phyloP scores from a whole-genome alignment of 768 basidiomycete genomes.

The Suillus discolor region DNA sequence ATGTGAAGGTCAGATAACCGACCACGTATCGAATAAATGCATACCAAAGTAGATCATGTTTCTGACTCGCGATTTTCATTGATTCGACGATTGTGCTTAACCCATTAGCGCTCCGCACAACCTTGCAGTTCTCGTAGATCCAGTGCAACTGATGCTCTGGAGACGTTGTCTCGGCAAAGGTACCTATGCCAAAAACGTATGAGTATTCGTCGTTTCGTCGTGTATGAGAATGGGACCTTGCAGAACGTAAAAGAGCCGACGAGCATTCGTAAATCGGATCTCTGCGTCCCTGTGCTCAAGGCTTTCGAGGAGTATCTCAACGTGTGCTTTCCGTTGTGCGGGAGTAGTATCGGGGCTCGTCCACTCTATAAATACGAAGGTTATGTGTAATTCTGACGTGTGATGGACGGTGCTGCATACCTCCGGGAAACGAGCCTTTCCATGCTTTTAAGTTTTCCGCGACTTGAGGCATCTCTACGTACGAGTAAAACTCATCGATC shows the following conservation, averaged over 20 bases:
- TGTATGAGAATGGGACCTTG: slow-evolving; percentile 61
- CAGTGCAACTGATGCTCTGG: slow-evolving; percentile 95
- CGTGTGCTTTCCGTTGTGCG: slow-evolving; percentile 65
- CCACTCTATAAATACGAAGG: slow-evolving; percentile 64
- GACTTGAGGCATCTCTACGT: slow-evolving; percentile 92
- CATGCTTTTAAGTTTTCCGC: slow-evolving; percentile 87
- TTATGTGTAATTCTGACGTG: slow-evolving; percentile 4
- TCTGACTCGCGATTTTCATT: slow-evolving; percentile 85
- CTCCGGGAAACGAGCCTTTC: slow-evolving; percentile 80
- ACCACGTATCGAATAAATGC: slow-evolving; percentile 11
- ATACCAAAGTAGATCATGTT: slow-evolving; percentile 84
- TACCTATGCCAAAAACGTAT: slow-evolving; percentile 50
- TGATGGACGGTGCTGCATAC: slow-evolving; percentile 41
- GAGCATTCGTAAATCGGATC: slow-evolving; percentile 83
- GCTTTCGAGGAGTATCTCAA: slow-evolving; percentile 82
- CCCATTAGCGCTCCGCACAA: slow-evolving; percentile 83
- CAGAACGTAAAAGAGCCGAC: slow-evolving; percentile 85
- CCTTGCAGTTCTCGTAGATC: slow-evolving; percentile 92
- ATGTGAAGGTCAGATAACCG: slow-evolving; percentile 10
- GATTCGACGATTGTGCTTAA: slow-evolving; percentile 82
- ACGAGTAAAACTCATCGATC: slow-evolving; percentile 97
- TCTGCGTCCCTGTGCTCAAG: slow-evolving; percentile 86
- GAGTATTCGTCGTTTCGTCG: slow-evolving; percentile 11
- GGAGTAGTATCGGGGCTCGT: slow-evolving; percentile 57
- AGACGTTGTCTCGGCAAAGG: slow-evolving; percentile 88